Evolutionary conservation across 2,329 filamentous ascomycete genomes (phyloP).

Genomic region (Boeremia lycopersici): DNA sequence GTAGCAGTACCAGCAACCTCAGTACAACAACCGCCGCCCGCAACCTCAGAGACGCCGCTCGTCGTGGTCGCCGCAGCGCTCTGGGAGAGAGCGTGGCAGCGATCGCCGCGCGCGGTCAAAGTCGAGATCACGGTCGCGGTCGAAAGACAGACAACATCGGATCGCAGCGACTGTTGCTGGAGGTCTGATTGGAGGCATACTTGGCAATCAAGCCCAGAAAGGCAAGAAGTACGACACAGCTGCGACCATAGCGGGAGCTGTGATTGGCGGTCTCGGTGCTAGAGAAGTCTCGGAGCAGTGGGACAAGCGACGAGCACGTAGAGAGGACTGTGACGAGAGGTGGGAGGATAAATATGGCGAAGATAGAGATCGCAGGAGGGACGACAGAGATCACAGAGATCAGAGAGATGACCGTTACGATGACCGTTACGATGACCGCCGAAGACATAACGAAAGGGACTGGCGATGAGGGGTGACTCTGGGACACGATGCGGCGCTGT

Average conservation of each 20-base stretch:
- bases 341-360: constrained; percentile 12
- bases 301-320: constrained; percentile 19
- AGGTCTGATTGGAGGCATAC: constrained; percentile 42
- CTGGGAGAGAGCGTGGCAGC: constrained; percentile 15
- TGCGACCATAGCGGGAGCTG: constrained; percentile 42
- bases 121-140: constrained; percentile 24
- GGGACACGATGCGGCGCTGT: not conserved
- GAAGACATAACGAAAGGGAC: not conserved
- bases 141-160: constrained; percentile 30
- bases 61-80: constrained; percentile 40
- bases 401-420: not conserved
- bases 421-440: not conserved
- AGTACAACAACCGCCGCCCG: constrained; percentile 22
- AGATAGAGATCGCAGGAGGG: constrained; percentile 7
- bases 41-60: constrained; percentile 27
- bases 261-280: constrained; percentile 43
- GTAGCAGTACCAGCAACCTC: constrained; percentile 16
- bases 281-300: constrained; percentile 35
- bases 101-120: constrained; percentile 21
- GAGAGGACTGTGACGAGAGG: constrained; percentile 19
- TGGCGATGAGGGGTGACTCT: not conserved
- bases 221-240: constrained; percentile 37
- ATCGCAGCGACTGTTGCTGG: constrained; percentile 38
- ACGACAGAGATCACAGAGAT: constrained; percentile 1
- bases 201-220: constrained; percentile 32